Conservation (phyloP, 139 green algal species). For the Dunaliella primolecta region DNA sequence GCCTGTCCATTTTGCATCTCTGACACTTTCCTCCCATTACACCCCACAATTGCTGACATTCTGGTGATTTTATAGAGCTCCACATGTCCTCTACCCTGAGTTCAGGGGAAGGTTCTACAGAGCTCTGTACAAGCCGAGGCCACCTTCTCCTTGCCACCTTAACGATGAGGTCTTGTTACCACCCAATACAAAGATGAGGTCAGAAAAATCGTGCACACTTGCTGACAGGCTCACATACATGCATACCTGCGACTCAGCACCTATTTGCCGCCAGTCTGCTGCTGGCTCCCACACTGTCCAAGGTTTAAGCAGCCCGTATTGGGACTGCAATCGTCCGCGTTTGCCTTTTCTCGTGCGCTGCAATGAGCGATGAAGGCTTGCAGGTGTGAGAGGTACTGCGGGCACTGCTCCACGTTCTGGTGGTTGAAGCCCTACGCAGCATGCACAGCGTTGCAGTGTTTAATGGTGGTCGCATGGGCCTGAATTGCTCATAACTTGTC, state of each 20-base stretch:
- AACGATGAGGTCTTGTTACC: too few relatives aligned
- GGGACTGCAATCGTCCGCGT: neutral
- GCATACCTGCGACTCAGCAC: neutral
- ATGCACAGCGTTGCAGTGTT: too few relatives aligned
- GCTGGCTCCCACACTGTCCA: neutral
- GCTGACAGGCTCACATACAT: neutral
- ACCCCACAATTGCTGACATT: too few relatives aligned
- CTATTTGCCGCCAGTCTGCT: neutral
- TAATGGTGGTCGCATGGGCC: too few relatives aligned
- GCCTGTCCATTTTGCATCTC: too few relatives aligned
- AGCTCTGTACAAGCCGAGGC: neutral
- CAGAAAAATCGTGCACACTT: too few relatives aligned
- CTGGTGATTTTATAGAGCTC: too few relatives aligned
- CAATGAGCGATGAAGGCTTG: conserved; percentile 45
- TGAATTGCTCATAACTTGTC: too few relatives aligned
- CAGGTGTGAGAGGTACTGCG: conserved; percentile 61
- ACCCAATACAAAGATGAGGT: too few relatives aligned
- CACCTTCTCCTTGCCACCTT: neutral
- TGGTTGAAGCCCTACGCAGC: conserved; percentile 61
- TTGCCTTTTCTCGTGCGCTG: neutral
- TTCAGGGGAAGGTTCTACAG: neutral
- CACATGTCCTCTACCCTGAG: too few relatives aligned
- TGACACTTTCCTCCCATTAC: too few relatives aligned
- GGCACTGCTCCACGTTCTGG: conserved; percentile 65
- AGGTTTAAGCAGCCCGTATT: neutral